Evolutionary conservation across 1,139 yeast genomes (phyloP).

Genomic region (Protomyces inundatus): DNA sequence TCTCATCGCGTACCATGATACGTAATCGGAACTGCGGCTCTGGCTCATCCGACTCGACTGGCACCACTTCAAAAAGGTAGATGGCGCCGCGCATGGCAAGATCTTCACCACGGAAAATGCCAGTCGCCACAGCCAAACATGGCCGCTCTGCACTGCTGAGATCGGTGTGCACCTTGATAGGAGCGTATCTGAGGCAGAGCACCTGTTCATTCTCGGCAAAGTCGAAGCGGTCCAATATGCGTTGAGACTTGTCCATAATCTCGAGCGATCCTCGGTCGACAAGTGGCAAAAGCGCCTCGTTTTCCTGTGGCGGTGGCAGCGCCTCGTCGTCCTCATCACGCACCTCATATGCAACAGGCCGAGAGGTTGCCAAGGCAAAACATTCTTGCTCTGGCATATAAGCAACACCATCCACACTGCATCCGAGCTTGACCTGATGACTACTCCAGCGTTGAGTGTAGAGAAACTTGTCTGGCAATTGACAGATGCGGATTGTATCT

Average conservation of each 20-base stretch:
- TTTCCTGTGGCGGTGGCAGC: constrained; percentile 32
- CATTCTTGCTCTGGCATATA: constrained; percentile 68
- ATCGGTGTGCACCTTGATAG: constrained; percentile 48
- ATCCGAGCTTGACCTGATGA: constrained; percentile 48
- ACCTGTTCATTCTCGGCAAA: constrained; percentile 65
- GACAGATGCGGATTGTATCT: constrained; percentile 67
- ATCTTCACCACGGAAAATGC: constrained; percentile 75
- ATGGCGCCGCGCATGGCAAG: constrained; percentile 75
- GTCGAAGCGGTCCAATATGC: constrained; percentile 57
- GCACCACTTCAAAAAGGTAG: constrained; percentile 67
- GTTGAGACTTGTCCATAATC: constrained; percentile 62
- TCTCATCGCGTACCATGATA: constrained; percentile 66
- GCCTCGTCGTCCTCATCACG: constrained; percentile 66
- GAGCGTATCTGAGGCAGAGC: constrained; percentile 53
- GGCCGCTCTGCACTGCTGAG: constrained; percentile 59
- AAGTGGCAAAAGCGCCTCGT: constrained; percentile 49
- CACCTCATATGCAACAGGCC: constrained; percentile 57
- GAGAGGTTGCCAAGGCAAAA: constrained; percentile 60
- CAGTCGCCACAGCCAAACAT: constrained; percentile 71
- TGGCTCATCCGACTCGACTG: constrained; percentile 89
- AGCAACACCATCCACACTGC: constrained; percentile 62
- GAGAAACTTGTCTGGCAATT: constrained; percentile 48
- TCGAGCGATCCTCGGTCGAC: constrained; percentile 58
- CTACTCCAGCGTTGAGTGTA: constrained; percentile 66
- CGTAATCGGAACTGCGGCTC: constrained; percentile 77